Base-by-base conservation (phyloP, 176 grass and related monocot species). In the Musa acuminata region DNA sequence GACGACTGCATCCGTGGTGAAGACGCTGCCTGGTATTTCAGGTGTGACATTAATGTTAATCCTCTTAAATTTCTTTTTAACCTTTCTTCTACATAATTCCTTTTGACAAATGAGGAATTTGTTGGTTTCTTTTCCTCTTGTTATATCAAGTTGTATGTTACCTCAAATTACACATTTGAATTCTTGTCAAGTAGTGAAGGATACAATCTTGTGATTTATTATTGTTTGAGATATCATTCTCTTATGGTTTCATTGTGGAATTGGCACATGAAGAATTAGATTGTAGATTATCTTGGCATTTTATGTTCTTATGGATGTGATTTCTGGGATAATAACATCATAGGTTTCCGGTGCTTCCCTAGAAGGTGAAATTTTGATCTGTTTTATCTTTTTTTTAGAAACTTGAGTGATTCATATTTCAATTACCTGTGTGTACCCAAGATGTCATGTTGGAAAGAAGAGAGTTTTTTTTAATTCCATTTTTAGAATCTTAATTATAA, bases 11-110 rank as follows among this genome's bases (percentile, higher is more conserved):
- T 67, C 70, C 1, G 63, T 81, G n/a, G 52, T 78, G 16, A 87
- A 79, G 64, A 52, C 63, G 11, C 64, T 55, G n/a, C 85, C 75
- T 10, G 20, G 77, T 8, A 80, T 83, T 52, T 64, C 85, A 72
- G 85, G 85, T 83, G 64, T 14, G 21, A 16, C 12, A 21, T 25
- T 26, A 55, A 75, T 75, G 14, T n/a, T 48, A 2, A 43, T n/a
- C 27, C 62, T 13, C 13, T 26, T 58, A 10, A 20, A 21, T n/a
- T 11, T 8, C 2, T 55, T 49, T 50, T 20, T 14, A 8, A 14
- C 21, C 22, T 25, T 29, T 13, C 13, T 16, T 22, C 52, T 11
- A 13, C 48, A 12, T 2, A 20, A 53, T 24, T 2, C 43, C 8
- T 71, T 16, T 71, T 49, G 8, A 8, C 11, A 52, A 24, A 14